phyloP scores from a whole-genome alignment of 2,329 filamentous ascomycete species.

The Graphium sp. region DNA sequence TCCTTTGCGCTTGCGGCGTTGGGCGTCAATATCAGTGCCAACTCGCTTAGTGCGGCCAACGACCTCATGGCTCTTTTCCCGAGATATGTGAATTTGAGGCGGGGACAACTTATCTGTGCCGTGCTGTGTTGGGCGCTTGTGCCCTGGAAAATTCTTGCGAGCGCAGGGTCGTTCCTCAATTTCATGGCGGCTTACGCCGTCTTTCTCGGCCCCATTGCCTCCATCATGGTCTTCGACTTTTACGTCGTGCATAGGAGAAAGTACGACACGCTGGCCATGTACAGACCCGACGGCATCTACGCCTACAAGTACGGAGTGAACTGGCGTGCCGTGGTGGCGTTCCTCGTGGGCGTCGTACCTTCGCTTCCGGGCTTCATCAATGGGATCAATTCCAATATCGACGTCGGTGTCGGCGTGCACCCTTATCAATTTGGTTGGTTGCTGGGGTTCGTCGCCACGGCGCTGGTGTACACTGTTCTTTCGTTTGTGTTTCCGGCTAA shows the following conservation, averaged over 20 bases:
- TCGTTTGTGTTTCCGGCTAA: constrained; percentile 56
- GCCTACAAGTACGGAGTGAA: constrained; percentile 22
- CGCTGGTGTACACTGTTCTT: constrained; percentile 48
- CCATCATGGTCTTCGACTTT: constrained; percentile 18
- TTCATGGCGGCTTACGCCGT: constrained; percentile 12
- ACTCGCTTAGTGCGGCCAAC: constrained; percentile 6
- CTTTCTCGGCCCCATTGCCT: constrained; percentile 11
- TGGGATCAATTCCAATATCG: too few species aligned
- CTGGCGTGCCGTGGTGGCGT: constrained; percentile 21
- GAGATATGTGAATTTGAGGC: constrained; percentile 6
- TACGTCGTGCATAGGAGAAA: constrained; percentile 14
- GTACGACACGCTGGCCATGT: constrained; percentile 15
- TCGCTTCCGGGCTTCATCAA: too few species aligned
- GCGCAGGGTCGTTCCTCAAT: constrained; percentile 9
- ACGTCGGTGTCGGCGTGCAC: too few species aligned
- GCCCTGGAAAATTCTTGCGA: constrained; percentile 11
- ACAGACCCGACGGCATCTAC: constrained; percentile 21
- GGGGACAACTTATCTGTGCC: constrained; percentile 5
- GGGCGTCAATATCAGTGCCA: constrained; percentile 7
- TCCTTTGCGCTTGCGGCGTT: constrained; percentile 29
- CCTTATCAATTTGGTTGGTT: too few species aligned
- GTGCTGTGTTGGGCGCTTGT: constrained; percentile 5
- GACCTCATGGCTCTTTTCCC: constrained; percentile 6
- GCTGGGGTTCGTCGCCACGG: constrained; percentile 64
- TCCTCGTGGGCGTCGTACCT: constrained; percentile 19